Base-by-base conservation (phyloP, 2,329 filamentous ascomycete genomes). In the Ampelomyces quisqualis region DNA sequence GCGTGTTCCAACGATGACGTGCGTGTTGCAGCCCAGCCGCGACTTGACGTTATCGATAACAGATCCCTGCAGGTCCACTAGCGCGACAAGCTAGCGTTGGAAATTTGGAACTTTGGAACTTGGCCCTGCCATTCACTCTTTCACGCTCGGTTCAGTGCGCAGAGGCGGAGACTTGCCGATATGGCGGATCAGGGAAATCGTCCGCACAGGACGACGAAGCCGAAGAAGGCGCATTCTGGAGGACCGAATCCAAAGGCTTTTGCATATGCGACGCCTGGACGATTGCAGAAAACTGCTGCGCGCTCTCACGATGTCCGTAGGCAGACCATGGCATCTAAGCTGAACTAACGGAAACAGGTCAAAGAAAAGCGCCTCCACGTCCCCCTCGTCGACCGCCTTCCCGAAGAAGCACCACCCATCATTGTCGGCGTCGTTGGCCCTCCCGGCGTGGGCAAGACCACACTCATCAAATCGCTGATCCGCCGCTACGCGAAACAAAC, bases 361-460 rank as follows among this genome's bases (percentile, higher is more conserved):
- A 93, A 89, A 78, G 94, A 98, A 72, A 96, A 94, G 72, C 82
- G 91, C 45, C 78, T 97, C 26, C 94, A 98, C 77, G 93, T 98
- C 13, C 93, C 93, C 30, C 86, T 95, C 67, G 87, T 97, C 73
- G 93, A 98, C 76, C 85, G 94, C 55, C 77, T 97, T 19, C 91
- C 93, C 53, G 91, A 97, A 70, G 93, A 97, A 73, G 87, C 93
- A 11, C 90, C 93, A 18, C 93, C 93, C 43, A 82, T 94, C 45
- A 83, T 98, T 42, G 91, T 97, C 57, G 84, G 89, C 47, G 90
- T 98, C 46, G 90, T 97, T 64, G 94, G 93, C 38, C 93, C 93
- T 40, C 89, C 93, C 1, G 93, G 93, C 45, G 91, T 83, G 34
- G 93, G 91, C 57, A 97, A 97, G 76, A 95, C 91, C 2, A 97